Evolutionary conservation across 176 grass and related monocot species (phyloP).

Genomic region (Urochloa ruziziensis): DNA sequence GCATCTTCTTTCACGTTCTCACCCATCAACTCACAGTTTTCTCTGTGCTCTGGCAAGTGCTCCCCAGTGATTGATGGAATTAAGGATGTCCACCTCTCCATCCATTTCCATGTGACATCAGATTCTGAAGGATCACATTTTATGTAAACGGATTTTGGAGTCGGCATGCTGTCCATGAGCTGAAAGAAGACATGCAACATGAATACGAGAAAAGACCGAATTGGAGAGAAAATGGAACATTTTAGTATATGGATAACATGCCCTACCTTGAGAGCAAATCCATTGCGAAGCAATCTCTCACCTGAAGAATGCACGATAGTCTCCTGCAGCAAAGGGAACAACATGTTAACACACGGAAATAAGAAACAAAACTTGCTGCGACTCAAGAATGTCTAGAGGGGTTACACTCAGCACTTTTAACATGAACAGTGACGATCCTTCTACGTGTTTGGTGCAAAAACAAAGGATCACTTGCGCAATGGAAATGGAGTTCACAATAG

Average conservation of each 20-base stretch:
- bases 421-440: background rate
- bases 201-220: slow-evolving; percentile 33
- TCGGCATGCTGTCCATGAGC: slow-evolving; percentile 62
- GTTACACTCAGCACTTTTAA: background rate
- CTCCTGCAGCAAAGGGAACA: slow-evolving; percentile 30
- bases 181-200: slow-evolving; percentile 44
- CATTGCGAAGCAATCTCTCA: slow-evolving; percentile 74
- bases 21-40: slow-evolving; percentile 37
- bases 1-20: slow-evolving; percentile 27
- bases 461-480: background rate
- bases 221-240: slow-evolving; percentile 2
- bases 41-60: slow-evolving; percentile 37
- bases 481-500: background rate
- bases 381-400: background rate
- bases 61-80: slow-evolving; percentile 19
- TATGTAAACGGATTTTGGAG: slow-evolving; percentile 63
- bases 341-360: slow-evolving; percentile 4
- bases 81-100: slow-evolving; percentile 84
- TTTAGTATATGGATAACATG: slow-evolving; percentile 5
- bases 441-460: background rate
- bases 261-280: slow-evolving; percentile 82
- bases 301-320: slow-evolving; percentile 43
- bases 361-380: background rate
- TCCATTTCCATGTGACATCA: slow-evolving; percentile 88
- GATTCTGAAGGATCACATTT: slow-evolving; percentile 84